phyloP scores from a whole-genome alignment of 2,329 filamentous ascomycete species.

The Periconia digitata region DNA sequence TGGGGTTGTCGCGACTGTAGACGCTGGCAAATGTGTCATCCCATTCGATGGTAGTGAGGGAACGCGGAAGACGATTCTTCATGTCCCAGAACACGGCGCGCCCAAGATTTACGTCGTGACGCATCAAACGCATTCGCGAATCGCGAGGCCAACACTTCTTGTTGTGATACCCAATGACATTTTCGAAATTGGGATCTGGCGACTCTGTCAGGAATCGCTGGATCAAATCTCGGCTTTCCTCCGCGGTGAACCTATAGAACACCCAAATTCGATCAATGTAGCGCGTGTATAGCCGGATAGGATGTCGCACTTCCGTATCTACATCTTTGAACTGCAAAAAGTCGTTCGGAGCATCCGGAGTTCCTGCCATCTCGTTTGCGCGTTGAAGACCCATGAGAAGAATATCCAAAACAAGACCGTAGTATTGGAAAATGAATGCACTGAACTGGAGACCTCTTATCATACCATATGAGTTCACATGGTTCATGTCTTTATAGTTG shows the following conservation, averaged over 20 bases:
- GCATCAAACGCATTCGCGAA: conserved; percentile 96
- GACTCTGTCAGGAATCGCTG: conserved; percentile 98
- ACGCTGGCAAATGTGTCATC: conserved; percentile 98
- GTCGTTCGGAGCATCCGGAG: conserved; percentile 91
- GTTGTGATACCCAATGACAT: conserved; percentile 97
- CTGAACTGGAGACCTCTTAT: conserved; percentile 98
- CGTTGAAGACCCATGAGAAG: conserved; percentile 89
- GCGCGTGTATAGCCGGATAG: conserved; percentile 94
- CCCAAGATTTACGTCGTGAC: conserved; percentile 96
- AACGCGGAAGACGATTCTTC: conserved; percentile 93
- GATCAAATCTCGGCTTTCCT: conserved; percentile 93
- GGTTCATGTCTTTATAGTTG: conserved; percentile 99
- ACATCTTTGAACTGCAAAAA: conserved; percentile 96
- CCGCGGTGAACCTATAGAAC: conserved; percentile 88
- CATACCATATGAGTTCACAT: conserved; percentile 98
- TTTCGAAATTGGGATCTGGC: conserved; percentile 98
- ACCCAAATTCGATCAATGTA: conserved; percentile 99
- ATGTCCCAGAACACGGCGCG: conserved; percentile 98
- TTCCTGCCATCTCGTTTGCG: conserved; percentile 96
- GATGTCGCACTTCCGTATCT: conserved; percentile 88
- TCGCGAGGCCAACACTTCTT: conserved; percentile 99
- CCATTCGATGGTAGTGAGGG: conserved; percentile 97
- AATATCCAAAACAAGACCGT: conserved; percentile 91
- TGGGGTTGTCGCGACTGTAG: conserved; percentile 97
- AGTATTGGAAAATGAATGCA: conserved; percentile 98